A percentile compares a stretch with the other conserved stretches of the same genome.
Conservation (phyloP, 2,329 filamentous ascomycete species). For the Cladophialophora carrionii region DNA sequence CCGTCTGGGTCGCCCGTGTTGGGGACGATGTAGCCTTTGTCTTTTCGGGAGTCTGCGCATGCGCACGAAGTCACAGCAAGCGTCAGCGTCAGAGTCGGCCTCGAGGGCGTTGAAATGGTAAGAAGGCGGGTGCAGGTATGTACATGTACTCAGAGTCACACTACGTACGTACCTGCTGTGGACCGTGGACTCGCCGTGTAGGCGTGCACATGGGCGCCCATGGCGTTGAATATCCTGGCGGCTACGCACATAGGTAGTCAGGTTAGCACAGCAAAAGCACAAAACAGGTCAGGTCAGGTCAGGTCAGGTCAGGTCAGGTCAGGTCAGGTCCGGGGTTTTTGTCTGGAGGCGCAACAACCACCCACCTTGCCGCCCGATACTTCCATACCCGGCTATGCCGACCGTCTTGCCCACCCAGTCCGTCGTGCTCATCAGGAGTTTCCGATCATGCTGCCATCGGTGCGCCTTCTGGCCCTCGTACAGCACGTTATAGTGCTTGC, state of each 20-base stretch:
- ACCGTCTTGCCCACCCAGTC: slow-evolving; percentile 62
- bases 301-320: background rate
- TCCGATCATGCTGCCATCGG: slow-evolving; percentile 52
- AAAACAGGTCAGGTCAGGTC: too few relatives aligned
- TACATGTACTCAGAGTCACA: too few relatives aligned
- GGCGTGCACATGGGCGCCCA: slow-evolving; percentile 74
- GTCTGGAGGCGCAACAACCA: slow-evolving; percentile 11
- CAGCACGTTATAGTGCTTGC: slow-evolving; percentile 58
- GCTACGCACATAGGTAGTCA: slow-evolving; percentile 42
- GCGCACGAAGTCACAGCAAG: too few relatives aligned
- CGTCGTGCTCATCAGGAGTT: slow-evolving; percentile 41
- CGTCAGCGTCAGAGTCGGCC: background rate
- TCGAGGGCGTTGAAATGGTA: too few relatives aligned
- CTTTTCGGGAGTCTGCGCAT: slow-evolving; percentile 59
- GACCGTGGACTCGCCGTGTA: slow-evolving; percentile 72
- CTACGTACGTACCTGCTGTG: slow-evolving; percentile 55
- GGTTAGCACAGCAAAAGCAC: background rate
- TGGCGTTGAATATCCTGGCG: slow-evolving; percentile 61
- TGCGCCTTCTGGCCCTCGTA: slow-evolving; percentile 62
- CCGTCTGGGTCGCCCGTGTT: slow-evolving; percentile 66
- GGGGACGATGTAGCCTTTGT: slow-evolving; percentile 68
- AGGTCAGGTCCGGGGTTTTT: too few relatives aligned
- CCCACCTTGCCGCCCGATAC: slow-evolving; percentile 63
- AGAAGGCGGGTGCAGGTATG: too few relatives aligned
- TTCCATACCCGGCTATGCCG: slow-evolving; percentile 65